Conservation (phyloP, 768 basidiomycete genomes). For the Rhodotorula taiwanensis region DNA sequence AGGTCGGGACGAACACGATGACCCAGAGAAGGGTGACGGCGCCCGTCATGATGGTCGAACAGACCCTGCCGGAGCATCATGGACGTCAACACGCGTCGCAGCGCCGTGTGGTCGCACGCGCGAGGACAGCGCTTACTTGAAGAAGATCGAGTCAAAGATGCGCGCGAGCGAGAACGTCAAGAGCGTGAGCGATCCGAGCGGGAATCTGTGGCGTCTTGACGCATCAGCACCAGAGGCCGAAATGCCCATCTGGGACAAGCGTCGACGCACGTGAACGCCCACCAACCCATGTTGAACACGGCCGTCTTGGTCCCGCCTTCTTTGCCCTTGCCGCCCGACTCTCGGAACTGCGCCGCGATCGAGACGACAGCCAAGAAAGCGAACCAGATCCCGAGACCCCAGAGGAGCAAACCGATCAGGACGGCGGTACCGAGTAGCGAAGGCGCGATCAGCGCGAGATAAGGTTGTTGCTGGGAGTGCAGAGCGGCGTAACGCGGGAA, state of each 20-base stretch:
- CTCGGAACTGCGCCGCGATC: conserved; percentile 20
- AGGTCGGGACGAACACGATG: conserved; percentile 32
- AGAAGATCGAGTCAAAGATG: conserved; percentile 38
- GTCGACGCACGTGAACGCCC: conserved; percentile 1
- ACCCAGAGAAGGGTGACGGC: conserved; percentile 35
- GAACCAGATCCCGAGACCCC: conserved; percentile 41
- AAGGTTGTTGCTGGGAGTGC: background rate
- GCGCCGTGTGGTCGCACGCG: too few species aligned
- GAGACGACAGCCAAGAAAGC: conserved; percentile 33
- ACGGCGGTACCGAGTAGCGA: conserved; percentile 33
- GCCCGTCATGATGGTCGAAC: conserved; percentile 38
- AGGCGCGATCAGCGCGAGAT: conserved; percentile 14
- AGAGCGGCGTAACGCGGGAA: conserved; percentile 31
- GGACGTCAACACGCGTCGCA: background rate
- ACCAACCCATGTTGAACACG: conserved; percentile 36
- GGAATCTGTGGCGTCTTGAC: conserved; percentile 10
- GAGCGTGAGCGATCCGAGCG: conserved; percentile 39
- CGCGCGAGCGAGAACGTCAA: conserved; percentile 38
- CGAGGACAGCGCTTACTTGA: too few species aligned
- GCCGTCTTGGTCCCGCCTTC: background rate
- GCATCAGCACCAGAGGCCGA: background rate
- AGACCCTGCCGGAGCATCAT: conserved; percentile 13
- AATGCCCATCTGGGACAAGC: too few species aligned
- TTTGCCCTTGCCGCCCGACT: too few species aligned
- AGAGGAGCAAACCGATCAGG: conserved; percentile 33